Percentiles rank a stretch among this genome's conserved stretches.
These are phyloP conservation scores for Arthromyces matolae DNA, from an alignment of 768 basidiomycete species.

Conservation along the genomic window DNA sequence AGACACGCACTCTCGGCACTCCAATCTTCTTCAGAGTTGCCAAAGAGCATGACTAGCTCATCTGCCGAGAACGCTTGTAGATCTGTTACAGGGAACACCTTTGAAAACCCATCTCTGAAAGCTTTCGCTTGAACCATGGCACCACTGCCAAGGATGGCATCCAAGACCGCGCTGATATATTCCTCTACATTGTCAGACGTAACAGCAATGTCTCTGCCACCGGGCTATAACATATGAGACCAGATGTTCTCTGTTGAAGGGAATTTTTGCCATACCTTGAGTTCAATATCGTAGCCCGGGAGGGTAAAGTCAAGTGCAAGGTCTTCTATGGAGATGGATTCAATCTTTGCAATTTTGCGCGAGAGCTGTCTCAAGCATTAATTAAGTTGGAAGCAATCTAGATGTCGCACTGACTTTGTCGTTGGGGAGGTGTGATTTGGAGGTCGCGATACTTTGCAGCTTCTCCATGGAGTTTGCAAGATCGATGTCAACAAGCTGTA, in stretches of 20 bases:
- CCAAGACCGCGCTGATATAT: conserved; percentile 83
- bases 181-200: conserved; percentile 85
- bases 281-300: conserved; percentile 92
- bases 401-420: conserved; percentile 49
- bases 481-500: conserved; percentile 75
- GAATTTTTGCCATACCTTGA: conserved; percentile 54
- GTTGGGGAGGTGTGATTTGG: conserved; percentile 35
- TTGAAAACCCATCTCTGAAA: conserved; percentile 92
- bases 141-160: conserved; percentile 84
- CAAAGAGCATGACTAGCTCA: conserved; percentile 94
- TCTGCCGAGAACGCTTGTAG: conserved; percentile 90
- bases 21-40: conserved; percentile 99
- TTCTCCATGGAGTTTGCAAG: conserved; percentile 85
- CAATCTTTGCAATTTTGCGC: conserved; percentile 54
- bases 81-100: conserved; percentile 92
- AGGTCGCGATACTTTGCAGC: conserved; percentile 62
- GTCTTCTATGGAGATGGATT: conserved; percentile 74
- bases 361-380: conserved; percentile 35
- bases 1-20: conserved; percentile 72
- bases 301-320: conserved; percentile 94
- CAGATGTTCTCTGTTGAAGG: neutral
- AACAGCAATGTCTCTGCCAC: conserved; percentile 78
- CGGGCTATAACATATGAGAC: conserved; percentile 44
- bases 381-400: neutral
- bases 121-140: conserved; percentile 77